A percentile compares a stretch with the other conserved stretches of the same genome.
These are phyloP conservation scores for Ricinus communis DNA, from an alignment of 345 rosid species.

Conservation along the genomic window DNA sequence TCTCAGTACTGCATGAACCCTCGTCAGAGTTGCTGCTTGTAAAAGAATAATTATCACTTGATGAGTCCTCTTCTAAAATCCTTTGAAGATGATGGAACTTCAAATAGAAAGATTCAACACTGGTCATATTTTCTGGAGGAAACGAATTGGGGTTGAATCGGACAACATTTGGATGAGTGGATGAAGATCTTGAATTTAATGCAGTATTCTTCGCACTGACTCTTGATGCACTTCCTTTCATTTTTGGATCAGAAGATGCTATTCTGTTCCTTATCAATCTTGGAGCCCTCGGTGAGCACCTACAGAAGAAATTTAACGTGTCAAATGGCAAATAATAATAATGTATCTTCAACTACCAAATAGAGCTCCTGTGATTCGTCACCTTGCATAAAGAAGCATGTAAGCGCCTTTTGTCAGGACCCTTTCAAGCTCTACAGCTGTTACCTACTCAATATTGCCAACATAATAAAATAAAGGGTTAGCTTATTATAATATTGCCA, in stretches of 20 bases:
- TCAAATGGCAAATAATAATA: conserved; percentile 19
- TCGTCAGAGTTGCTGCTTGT: conserved; percentile 84
- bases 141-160: conserved; percentile 32
- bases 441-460: conserved; percentile 55
- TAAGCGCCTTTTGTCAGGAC: conserved; percentile 73
- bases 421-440: conserved; percentile 60
- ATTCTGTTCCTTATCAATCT: conserved; percentile 46
- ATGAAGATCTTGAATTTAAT: conserved; percentile 36
- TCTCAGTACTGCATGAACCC: conserved; percentile 85
- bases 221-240: conserved; percentile 27
- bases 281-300: conserved; percentile 78
- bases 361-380: conserved; percentile 10
- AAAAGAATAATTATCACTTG: conserved; percentile 82
- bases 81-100: conserved; percentile 58
- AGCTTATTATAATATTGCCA: neutral
- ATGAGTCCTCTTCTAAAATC: conserved; percentile 76
- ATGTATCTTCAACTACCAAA: neutral
- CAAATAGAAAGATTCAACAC: conserved; percentile 61
- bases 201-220: conserved; percentile 20
- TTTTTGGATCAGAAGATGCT: conserved; percentile 30
- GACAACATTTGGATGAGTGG: conserved; percentile 22
- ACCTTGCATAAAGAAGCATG: conserved; percentile 95
- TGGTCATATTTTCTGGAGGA: conserved; percentile 35
- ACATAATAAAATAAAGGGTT: conserved; percentile 7
- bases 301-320: conserved; percentile 31